These are phyloP conservation scores for Verbascum thapsus DNA, from an alignment of 257 asterid genomes.

Conservation along the genomic window DNA sequence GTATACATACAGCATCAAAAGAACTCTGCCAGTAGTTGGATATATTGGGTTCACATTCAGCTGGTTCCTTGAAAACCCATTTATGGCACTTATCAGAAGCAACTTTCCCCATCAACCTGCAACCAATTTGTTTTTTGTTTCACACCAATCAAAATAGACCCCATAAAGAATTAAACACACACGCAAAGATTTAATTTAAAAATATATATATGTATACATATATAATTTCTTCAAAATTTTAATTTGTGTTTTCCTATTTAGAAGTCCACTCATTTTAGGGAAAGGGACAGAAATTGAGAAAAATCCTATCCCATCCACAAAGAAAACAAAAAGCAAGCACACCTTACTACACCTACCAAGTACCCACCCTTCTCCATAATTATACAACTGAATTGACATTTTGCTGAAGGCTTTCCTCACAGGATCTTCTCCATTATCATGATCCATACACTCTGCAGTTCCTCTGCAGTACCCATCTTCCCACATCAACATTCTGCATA, in stretches of 20 bases:
- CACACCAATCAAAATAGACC: slow-evolving; percentile 38
- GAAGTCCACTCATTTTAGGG: too few relatives aligned
- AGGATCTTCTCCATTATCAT: slow-evolving; percentile 82
- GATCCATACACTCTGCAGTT: slow-evolving; percentile 57
- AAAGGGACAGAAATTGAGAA: too few relatives aligned
- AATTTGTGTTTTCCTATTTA: too few relatives aligned
- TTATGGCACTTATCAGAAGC: slow-evolving; percentile 99
- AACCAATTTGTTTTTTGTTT: slow-evolving; percentile 43
- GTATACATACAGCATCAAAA: slow-evolving; percentile 93
- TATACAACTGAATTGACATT: slow-evolving; percentile 97
- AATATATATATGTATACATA: too few relatives aligned
- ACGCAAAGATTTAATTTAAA: slow-evolving; percentile 17
- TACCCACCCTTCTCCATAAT: slow-evolving; percentile 99
- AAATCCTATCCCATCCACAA: too few relatives aligned
- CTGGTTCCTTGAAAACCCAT: slow-evolving; percentile 99
- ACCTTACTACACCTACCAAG: slow-evolving; percentile 82
- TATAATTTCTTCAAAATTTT: too few relatives aligned
- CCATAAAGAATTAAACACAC: slow-evolving; percentile 22
- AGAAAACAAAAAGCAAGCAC: background rate
- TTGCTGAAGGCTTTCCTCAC: slow-evolving; percentile 98
- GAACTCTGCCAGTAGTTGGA: slow-evolving; percentile 99
- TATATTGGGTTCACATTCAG: slow-evolving; percentile 91
- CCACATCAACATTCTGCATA: slow-evolving; percentile 99
- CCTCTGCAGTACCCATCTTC: slow-evolving; percentile 99
- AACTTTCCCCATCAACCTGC: slow-evolving; percentile 99